phyloP scores from a whole-genome alignment of 139 green algal species.

The Protoeuglena noctilucae region DNA sequence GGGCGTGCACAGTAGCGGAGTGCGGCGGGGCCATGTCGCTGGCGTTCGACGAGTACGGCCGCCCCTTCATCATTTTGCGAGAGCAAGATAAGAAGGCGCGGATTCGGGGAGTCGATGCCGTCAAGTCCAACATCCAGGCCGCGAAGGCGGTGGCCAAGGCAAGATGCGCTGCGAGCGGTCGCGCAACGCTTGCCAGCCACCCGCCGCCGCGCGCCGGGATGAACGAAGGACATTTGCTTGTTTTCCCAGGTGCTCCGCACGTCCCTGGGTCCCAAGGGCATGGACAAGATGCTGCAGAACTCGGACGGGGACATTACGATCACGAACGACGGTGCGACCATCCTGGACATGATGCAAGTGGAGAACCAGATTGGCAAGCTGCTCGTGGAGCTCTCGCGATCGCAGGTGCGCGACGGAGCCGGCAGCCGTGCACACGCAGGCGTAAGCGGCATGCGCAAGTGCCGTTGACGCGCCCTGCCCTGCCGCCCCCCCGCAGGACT shows the following conservation, averaged over 20 bases:
- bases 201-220: not conserved
- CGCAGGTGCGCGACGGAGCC: conserved; percentile 25
- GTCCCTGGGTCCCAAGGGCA: conserved; percentile 82
- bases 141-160: conserved; percentile 73
- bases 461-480: too few species aligned
- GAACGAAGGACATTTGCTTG: not conserved
- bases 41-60: conserved; percentile 92
- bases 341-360: conserved; percentile 98
- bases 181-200: conserved; percentile 15
- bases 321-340: conserved; percentile 97
- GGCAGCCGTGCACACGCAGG: too few species aligned
- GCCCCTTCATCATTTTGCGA: conserved; percentile 93
- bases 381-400: conserved; percentile 87
- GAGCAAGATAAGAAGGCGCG: conserved; percentile 81
- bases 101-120: conserved; percentile 70
- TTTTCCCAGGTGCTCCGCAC: conserved; percentile 55
- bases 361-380: conserved; percentile 98
- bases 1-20: too few species aligned
- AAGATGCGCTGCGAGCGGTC: conserved; percentile 24
- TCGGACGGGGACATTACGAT: conserved; percentile 94
- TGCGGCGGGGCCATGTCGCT: too few species aligned
- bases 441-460: too few species aligned
- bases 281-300: conserved; percentile 91
- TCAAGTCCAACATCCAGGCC: conserved; percentile 91
- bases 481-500: too few species aligned